phyloP scores from a whole-genome alignment of 106 monocot genomes.

The Dendrobium chrysotoxum region DNA sequence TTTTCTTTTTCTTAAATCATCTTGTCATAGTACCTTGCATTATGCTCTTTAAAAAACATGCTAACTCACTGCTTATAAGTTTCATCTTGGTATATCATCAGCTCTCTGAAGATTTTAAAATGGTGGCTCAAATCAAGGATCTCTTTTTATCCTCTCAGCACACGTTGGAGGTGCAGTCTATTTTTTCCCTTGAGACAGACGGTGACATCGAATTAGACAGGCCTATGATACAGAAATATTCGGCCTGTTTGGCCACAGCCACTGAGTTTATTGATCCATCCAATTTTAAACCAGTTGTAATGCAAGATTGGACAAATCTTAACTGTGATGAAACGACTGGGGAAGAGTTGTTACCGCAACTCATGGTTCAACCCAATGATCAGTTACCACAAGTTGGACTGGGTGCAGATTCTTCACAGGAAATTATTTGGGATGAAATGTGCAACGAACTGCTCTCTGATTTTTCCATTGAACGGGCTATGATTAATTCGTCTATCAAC shows the following conservation, averaged over 20 bases:
- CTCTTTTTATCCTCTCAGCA: not conserved
- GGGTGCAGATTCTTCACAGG: conserved; percentile 7
- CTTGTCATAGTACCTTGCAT: no score
- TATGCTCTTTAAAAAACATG: no score
- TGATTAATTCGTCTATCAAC: not conserved
- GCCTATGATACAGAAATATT: not conserved
- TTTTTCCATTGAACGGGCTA: not conserved
- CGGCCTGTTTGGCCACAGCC: not conserved
- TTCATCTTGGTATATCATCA: not conserved
- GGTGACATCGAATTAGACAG: no score
- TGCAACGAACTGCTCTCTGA: conserved; percentile 6
- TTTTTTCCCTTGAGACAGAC: not conserved
- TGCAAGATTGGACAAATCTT: not conserved
- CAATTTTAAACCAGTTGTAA: not conserved
- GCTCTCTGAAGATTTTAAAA: not conserved
- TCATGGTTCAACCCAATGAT: conserved; percentile 16
- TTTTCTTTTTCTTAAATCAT: no score
- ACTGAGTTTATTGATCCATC: not conserved
- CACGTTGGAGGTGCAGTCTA: not conserved
- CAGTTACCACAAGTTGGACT: conserved; percentile 1
- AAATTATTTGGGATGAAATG: conserved; percentile 18
- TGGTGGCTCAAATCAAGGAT: not conserved
- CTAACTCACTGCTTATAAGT: no score
- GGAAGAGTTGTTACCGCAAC: not conserved
- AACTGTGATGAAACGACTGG: not conserved